Evolutionary conservation across 345 rosid genomes (phyloP).

Genomic region (Euphorbia peplus): DNA sequence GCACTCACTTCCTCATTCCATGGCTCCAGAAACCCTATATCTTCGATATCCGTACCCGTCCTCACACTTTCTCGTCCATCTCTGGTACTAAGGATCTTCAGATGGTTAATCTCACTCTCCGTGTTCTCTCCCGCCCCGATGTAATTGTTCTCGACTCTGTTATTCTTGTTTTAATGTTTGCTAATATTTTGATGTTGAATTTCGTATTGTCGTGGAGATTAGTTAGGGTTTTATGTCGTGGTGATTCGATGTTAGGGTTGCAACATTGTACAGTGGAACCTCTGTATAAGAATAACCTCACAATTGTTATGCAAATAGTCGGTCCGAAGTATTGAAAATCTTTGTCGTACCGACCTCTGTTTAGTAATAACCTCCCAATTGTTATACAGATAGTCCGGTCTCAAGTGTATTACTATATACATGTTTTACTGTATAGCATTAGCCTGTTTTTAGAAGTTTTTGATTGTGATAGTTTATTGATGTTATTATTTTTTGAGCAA

Average conservation of each 20-base stretch:
- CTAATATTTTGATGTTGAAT: neutral
- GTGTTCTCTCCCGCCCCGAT: conserved; percentile 93
- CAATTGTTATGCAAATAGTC: no score
- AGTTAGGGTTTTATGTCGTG: no score
- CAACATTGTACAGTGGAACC: no score
- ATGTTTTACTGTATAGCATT: neutral
- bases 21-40: conserved; percentile 84
- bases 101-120: conserved; percentile 98
- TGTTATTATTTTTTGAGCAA: conserved; percentile 18
- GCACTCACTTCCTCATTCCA: conserved; percentile 89
- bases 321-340: no score
- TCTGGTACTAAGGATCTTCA: conserved; percentile 99
- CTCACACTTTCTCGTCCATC: conserved; percentile 91
- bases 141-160: conserved; percentile 25
- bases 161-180: neutral
- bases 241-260: no score
- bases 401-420: no score
- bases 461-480: neutral
- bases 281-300: no score
- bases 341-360: no score
- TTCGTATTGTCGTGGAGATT: no score
- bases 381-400: no score
- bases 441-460: neutral
- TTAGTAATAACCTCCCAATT: no score
- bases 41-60: conserved; percentile 81